Percentiles rank a stretch among this genome's conserved stretches.
phyloP scores from a whole-genome alignment of 192 early-diverging fungal genomes.

The Glomus cerebriforme region DNA sequence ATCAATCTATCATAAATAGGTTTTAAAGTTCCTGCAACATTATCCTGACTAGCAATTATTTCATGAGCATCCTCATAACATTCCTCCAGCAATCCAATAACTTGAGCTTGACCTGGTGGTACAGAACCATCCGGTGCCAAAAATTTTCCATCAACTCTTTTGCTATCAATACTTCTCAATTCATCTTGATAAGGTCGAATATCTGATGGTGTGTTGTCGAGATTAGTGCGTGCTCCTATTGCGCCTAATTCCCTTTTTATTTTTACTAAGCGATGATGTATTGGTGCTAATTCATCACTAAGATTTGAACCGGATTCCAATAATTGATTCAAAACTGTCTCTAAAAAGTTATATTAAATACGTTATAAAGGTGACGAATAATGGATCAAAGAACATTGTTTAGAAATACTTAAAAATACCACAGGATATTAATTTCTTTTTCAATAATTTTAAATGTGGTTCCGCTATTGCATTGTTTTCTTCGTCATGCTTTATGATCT shows the following conservation, averaged over 20 bases:
- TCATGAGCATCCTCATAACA: constrained; percentile 85
- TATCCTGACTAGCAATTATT: constrained; percentile 66
- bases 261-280: constrained; percentile 70
- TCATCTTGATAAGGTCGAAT: constrained; percentile 66
- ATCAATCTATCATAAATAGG: constrained; percentile 62
- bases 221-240: constrained; percentile 35
- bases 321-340: constrained; percentile 51
- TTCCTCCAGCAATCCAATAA: constrained; percentile 78
- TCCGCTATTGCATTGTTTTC: constrained; percentile 41
- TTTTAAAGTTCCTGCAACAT: constrained; percentile 62
- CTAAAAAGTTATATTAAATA: constrained; percentile 34
- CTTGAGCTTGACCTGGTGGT: constrained; percentile 81
- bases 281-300: constrained; percentile 70
- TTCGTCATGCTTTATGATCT: constrained; percentile 55
- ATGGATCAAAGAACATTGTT: background rate
- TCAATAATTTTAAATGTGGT: constrained; percentile 45
- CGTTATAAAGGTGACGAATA: background rate
- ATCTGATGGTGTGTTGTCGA: constrained; percentile 20
- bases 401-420: constrained; percentile 35
- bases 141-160: constrained; percentile 80
- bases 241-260: constrained; percentile 62
- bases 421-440: constrained; percentile 43
- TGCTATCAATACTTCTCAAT: constrained; percentile 78
- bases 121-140: constrained; percentile 66
- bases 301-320: constrained; percentile 62